Evolutionary conservation across 495 filamentous ascomycete species (phyloP), one percentile per base, ranked within the genome.

Genomic region (Aspergillus nanangensis): DNA sequence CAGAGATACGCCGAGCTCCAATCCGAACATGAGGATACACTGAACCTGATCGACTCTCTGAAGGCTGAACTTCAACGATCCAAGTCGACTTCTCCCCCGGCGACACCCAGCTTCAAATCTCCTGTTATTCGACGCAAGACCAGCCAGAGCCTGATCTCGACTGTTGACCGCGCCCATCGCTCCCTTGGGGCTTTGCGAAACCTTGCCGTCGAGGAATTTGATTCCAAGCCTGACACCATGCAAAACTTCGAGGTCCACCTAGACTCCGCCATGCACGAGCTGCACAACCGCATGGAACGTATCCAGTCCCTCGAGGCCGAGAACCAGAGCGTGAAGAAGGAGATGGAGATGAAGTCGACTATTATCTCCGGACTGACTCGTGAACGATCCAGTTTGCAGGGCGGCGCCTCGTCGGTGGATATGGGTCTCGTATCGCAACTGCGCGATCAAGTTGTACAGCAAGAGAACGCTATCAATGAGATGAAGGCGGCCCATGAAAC

Each of bases 331-430:
- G 79, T 92, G 11, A 94, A 87, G 71, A 93, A 87, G 64, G 94
- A 96, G 61, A 95, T 98, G 87, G 94, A 98, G 50, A 81, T 77
- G 44, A 97, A 97, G 76, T 86, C 87, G 67, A 85, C 85, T 18
- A 90, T 98, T 56, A 96, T 98, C 48, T 88, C 90, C 14, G 93
- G 93, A 5, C 77, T 98, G 25, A 94, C 94, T 14, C 81, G 91
- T 32, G 93, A 98, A 61, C 77, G 93, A 54, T 89, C 89, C 2
- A 90, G 87, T 62, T 79, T 96, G 67, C 89, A 90, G 60, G 71
- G 76, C 31, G 71, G 75, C 21, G 81, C 81, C 2, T 87, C 89
- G 9, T 87, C 90, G 11, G 85, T 96, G 62, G 93, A 98, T 56
- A 94, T 95, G 66, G 90, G 87, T 5, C 81, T 95, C 40, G 86